These are phyloP conservation scores for Leccinum longicurvipes DNA, from an alignment of 768 basidiomycete species.

Conservation along the genomic window DNA sequence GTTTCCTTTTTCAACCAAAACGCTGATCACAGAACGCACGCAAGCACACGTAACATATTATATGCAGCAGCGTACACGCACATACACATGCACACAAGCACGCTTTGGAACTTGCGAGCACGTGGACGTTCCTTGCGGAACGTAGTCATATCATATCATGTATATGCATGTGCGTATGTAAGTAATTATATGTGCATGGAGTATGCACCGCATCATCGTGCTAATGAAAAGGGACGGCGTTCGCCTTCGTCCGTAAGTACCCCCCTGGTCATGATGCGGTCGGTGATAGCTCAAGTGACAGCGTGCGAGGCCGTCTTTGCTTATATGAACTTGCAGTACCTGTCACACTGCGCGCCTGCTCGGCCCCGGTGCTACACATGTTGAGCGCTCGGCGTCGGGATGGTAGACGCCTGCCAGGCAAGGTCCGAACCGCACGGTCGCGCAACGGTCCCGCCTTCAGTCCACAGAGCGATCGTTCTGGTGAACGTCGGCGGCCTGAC, in stretches of 20 bases:
- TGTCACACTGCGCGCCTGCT: neutral
- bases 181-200: neutral
- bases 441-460: neutral
- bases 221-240: neutral
- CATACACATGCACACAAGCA: neutral
- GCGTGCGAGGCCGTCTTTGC: neutral
- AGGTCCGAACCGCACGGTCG: neutral
- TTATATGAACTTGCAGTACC: neutral
- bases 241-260: too few relatives aligned
- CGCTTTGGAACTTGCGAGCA: neutral
- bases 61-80: neutral
- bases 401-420: neutral
- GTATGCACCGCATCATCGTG: neutral
- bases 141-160: neutral
- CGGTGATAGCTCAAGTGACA: neutral
- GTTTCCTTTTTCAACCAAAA: slow-evolving; percentile 8
- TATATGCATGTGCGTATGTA: neutral
- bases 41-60: neutral
- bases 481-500: neutral
- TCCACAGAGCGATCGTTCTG: neutral
- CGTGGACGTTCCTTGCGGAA: neutral
- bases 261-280: neutral
- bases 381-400: neutral
- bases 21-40: neutral
- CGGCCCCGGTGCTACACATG: neutral